Percentiles rank a stretch among this genome's conserved stretches.
Evolutionary conservation across 202 grass and related monocot species (phyloP).

Genomic region (Elaeis oleifera): DNA sequence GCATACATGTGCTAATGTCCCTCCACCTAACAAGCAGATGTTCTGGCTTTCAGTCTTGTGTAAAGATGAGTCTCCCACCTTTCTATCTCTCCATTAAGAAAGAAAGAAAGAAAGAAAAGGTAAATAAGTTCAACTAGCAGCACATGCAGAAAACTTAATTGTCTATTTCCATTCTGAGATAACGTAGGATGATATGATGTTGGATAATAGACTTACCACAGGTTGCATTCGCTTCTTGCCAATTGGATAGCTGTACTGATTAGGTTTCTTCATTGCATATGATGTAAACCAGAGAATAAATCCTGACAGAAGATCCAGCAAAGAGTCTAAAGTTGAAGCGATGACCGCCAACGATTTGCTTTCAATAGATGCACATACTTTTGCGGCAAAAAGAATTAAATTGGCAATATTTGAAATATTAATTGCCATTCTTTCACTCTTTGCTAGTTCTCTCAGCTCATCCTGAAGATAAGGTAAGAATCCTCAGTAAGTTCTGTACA

Average conservation of each 20-base stretch:
- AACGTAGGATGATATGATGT: too few species aligned
- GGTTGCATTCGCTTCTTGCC: slow-evolving; percentile 88
- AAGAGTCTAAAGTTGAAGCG: slow-evolving; percentile 74
- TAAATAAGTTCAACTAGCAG: too few species aligned
- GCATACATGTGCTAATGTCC: too few species aligned
- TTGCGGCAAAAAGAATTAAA: slow-evolving; percentile 52
- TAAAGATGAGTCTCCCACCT: too few species aligned
- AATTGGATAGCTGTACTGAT: slow-evolving; percentile 79
- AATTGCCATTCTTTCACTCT: slow-evolving; percentile 52
- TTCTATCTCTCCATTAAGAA: too few species aligned
- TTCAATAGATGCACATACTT: slow-evolving; percentile 51
- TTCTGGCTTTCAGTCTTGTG: too few species aligned
- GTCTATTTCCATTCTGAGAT: too few species aligned
- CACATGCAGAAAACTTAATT: too few species aligned
- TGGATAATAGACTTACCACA: slow-evolving; percentile 41
- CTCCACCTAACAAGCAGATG: too few species aligned
- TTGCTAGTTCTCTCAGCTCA: slow-evolving; percentile 48
- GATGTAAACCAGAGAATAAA: slow-evolving; percentile 73
- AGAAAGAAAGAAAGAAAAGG: too few species aligned
- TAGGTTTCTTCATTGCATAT: slow-evolving; percentile 69
- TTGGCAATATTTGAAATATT: slow-evolving; percentile 56
- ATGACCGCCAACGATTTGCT: slow-evolving; percentile 67
- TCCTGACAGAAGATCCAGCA: slow-evolving; percentile 73
- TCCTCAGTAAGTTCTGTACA: not conserved
- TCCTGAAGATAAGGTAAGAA: slow-evolving; percentile 24